Evolutionary conservation across 2,329 filamentous ascomycete genomes (phyloP), one percentile per base, ranked within the genome.

Genomic region (Clonostachys byssicola): DNA sequence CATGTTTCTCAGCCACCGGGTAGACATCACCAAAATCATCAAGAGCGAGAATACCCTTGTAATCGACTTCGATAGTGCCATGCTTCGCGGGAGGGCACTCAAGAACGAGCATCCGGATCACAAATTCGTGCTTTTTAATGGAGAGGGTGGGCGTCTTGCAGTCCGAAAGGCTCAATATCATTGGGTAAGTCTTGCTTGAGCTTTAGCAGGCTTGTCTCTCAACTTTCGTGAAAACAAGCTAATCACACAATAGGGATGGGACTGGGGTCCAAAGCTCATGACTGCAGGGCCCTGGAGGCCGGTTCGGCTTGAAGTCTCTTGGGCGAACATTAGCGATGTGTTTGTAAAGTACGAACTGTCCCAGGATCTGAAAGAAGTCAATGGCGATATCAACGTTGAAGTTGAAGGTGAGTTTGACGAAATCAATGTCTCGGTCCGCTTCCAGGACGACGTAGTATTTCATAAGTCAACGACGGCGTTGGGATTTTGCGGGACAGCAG

Each of bases 271-370:
- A 50, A 72, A 73, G 2, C 67, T 84, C 12, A 61, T 83, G 51
- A 83, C 80, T 5, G 81, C 77, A 49, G 81, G 81, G 0, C 80
- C 80, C 0, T 90, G 86, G 86, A 73, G 83, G 48, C 77, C 83
- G 13, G 76, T 89, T 38, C 74, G 76, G 47, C 71, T 89, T 13
- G 86, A 89, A 56, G 74, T 81, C 2, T 89, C 83, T 59, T 70
- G 78, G 20, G 72, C 79, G 12, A 73, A 82, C 3, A 68, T 89
- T 10, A 66, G 76, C 1, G 84, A 88, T 53, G 64, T 89, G 5
- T 75, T 77, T 50, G 73, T 84, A 48, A 77, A 83, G 42, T 80
- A 78, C 20, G 65, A 73, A 14, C 71, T 89, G 1, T 72, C 78
- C 36, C 59, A 75, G 34, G 74, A 69, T 12, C 67, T 86, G 17